phyloP scores from a whole-genome alignment of 345 rosid species.

The Noccaea bulbosa region DNA sequence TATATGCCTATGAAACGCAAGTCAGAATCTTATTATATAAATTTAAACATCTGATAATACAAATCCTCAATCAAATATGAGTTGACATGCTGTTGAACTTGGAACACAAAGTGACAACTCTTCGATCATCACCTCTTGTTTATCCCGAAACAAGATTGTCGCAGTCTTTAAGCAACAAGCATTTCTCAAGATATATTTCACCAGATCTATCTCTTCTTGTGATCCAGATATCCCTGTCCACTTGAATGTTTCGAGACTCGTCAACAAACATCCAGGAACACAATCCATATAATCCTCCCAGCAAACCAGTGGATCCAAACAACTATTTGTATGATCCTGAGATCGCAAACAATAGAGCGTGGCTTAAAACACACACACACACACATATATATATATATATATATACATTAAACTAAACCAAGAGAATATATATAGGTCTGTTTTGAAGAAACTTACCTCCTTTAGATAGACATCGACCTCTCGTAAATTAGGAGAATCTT shows the following conservation, averaged over 20 bases:
- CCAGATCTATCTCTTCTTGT: not conserved
- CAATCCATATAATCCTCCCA: not conserved
- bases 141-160: not conserved
- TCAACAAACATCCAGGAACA: constrained; percentile 10
- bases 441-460: constrained; percentile 16
- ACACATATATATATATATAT: too few relatives aligned
- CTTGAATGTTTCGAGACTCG: constrained; percentile 25
- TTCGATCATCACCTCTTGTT: not conserved
- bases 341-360: not conserved
- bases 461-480: not conserved
- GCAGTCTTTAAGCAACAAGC: constrained; percentile 20
- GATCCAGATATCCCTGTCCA: not conserved
- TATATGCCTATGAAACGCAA: too few relatives aligned
- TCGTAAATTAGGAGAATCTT: constrained; percentile 14
- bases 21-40: not conserved
- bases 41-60: not conserved
- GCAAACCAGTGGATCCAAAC: not conserved
- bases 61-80: not conserved
- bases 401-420: not conserved
- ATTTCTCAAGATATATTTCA: constrained; percentile 8
- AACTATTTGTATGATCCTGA: not conserved
- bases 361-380: not conserved
- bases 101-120: constrained; percentile 3
- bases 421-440: not conserved
- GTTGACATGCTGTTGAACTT: not conserved